Evolutionary conservation across 169 alveolate species (phyloP), one percentile per base, ranked within the genome.

Genomic region (Toxoplasma gondii): DNA sequence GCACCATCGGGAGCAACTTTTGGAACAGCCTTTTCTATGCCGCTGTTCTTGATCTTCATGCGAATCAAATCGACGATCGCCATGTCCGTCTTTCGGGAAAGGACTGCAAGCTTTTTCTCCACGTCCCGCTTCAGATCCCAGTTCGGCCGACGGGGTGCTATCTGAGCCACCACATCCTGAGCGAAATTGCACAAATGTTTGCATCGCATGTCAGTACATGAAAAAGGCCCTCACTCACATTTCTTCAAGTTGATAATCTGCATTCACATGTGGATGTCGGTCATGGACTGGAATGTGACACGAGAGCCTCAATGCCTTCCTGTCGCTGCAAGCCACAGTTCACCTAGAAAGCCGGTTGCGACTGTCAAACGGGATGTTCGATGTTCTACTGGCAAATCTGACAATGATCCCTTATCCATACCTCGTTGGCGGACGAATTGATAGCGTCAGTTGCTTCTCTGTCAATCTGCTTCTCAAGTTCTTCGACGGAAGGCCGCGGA

Each of bases 101-200:
- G 88, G 36, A 95, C 53, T 88, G 96, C 88, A 74, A 96, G 88
- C 82, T 96, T 94, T 88, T 97, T 96, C 80, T 95, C 95, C 67
- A 97, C 94, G 91, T 97, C 97, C 92, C 98, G 94, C 94, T 97
- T 97, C 92, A 97, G 92, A 90, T 97, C 98, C 91, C 96, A 96
- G 91, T 96, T 96, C 34, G 96, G 96, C 86, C 96, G 93, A 45
- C 95, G 94, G n/a, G 97, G 97, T 70, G 92, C 90, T 29, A 96
- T 95, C 82, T 95, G 97, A 67, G 96, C 95, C 24, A 95, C 80
- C 36, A 95, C 91, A 87, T 96, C 96, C 92, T 96, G 96, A 49
- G 58, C 29, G 34, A 29, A 90, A 29, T 31, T 29, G n/a, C 53
- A 44, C 53, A 82, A 0, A 74, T 24, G 84, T n/a, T 69, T 5